Evolutionary conservation across 192 early-diverging fungal genomes (phyloP).

Genomic region (Coemansia sp.): DNA sequence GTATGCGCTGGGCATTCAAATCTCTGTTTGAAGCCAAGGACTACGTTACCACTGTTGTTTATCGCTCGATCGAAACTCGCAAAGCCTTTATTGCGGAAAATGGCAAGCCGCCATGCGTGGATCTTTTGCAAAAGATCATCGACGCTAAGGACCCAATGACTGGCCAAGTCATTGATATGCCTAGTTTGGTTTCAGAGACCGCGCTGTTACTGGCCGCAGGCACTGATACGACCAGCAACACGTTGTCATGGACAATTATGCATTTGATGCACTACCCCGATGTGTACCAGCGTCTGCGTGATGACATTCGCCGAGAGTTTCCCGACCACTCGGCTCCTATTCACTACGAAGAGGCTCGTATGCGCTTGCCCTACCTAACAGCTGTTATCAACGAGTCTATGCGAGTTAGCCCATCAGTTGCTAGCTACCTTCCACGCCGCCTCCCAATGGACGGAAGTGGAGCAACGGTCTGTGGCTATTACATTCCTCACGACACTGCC

Average conservation of each 20-base stretch:
- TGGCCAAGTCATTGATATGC: constrained; percentile 19
- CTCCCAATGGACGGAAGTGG: constrained; percentile 9
- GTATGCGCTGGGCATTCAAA: constrained; percentile 5
- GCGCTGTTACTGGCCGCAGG: constrained; percentile 44
- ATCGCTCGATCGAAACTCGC: constrained; percentile 14
- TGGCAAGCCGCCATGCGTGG: background rate
- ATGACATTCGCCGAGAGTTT: constrained; percentile 33
- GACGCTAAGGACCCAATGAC: constrained; percentile 45
- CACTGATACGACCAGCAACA: constrained; percentile 58
- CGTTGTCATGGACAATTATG: constrained; percentile 41
- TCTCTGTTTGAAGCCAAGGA: background rate
- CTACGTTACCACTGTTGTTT: constrained; percentile 7
- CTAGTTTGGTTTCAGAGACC: constrained; percentile 24
- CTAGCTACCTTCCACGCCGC: constrained; percentile 32
- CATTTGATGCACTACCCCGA: constrained; percentile 40
- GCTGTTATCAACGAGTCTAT: constrained; percentile 52
- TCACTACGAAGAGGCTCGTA: constrained; percentile 27
- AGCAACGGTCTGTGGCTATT: constrained; percentile 17
- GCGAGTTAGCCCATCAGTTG: constrained; percentile 35
- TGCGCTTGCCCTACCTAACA: constrained; percentile 34
- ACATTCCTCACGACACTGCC: constrained; percentile 17
- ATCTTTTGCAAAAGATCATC: constrained; percentile 52
- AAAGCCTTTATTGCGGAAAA: background rate
- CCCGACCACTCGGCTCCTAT: constrained; percentile 24
- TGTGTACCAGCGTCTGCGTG: constrained; percentile 22